A percentile compares a stretch with the other conserved stretches of the same genome.
Conservation (phyloP, 2,329 filamentous ascomycete species). For the Aspergillus luchuensis region DNA sequence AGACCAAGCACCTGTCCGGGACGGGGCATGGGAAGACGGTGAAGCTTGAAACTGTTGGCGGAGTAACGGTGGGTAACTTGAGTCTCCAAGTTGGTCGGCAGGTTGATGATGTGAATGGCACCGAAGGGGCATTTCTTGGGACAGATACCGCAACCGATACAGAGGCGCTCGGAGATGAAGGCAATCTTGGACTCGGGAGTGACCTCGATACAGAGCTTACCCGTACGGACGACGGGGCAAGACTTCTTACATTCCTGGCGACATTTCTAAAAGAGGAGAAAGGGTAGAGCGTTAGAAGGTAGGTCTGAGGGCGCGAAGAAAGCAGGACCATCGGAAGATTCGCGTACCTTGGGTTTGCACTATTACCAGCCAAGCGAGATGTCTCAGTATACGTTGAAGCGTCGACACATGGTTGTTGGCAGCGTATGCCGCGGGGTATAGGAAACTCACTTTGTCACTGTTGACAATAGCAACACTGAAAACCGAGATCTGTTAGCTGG, state of each 20-base stretch:
- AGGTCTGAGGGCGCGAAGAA: neutral
- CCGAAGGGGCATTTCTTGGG: conserved; percentile 99
- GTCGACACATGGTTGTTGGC: conserved; percentile 43
- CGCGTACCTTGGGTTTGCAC: conserved; percentile 82
- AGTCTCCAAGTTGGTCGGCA: conserved; percentile 98
- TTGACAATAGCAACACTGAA: conserved; percentile 97
- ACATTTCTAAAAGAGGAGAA: conserved; percentile 69
- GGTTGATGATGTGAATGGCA: conserved; percentile 99
- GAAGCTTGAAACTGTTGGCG: conserved; percentile 99
- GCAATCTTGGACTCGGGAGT: conserved; percentile 84
- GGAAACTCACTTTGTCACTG: conserved; percentile 78
- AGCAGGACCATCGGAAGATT: neutral
- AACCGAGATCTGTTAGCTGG: conserved; percentile 22
- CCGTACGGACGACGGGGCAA: conserved; percentile 93
- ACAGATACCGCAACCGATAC: conserved; percentile 99
- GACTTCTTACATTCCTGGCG: conserved; percentile 99
- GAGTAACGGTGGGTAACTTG: conserved; percentile 98
- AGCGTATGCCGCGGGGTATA: conserved; percentile 41
- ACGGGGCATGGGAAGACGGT: conserved; percentile 91
- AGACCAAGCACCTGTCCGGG: conserved; percentile 94
- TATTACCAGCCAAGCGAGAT: conserved; percentile 42
- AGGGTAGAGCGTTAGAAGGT: conserved; percentile 29
- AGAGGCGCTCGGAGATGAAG: conserved; percentile 94
- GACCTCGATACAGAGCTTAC: conserved; percentile 98
- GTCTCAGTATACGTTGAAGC: conserved; percentile 25